phyloP scores from a whole-genome alignment of 2,329 filamentous ascomycete genomes.

The Diaporthe sp. region DNA sequence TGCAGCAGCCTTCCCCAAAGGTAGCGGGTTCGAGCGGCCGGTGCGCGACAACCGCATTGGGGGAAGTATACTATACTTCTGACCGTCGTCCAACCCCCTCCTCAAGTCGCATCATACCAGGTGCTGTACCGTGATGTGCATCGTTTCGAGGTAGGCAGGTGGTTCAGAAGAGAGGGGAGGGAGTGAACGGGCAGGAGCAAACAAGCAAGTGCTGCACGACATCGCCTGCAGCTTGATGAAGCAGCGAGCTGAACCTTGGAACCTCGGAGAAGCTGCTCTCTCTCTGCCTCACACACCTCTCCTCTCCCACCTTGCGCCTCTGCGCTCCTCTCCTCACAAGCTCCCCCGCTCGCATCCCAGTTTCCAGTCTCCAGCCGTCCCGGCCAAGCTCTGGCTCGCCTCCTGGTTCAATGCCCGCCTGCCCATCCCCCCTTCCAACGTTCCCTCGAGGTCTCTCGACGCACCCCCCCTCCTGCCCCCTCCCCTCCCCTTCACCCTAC shows the following conservation, averaged over 20 bases:
- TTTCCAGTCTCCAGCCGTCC: conserved; percentile 12
- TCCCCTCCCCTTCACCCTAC: neutral
- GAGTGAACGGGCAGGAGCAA: neutral
- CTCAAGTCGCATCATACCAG: neutral
- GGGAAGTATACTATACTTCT: neutral
- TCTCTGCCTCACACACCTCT: neutral
- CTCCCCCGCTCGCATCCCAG: conserved; percentile 22
- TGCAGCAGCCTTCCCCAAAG: conserved; percentile 3
- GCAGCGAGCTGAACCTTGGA: conserved; percentile 36
- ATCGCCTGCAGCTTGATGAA: conserved; percentile 22
- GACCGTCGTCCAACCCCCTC: neutral
- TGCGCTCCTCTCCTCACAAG: neutral
- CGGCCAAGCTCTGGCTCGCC: conserved; percentile 17
- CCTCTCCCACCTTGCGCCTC: neutral
- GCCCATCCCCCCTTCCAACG: neutral
- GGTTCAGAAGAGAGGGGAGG: neutral
- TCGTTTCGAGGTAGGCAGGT: conserved; percentile 8
- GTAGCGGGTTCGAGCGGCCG: neutral
- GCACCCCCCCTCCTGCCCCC: neutral
- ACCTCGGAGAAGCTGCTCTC: conserved; percentile 10
- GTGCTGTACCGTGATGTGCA: neutral
- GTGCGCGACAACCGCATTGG: neutral
- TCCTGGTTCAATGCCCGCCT: conserved; percentile 1
- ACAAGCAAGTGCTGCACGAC: conserved; percentile 23
- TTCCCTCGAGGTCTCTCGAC: conserved; percentile 3